Base-by-base conservation (phyloP, 2,329 filamentous ascomycete genomes). In the Lecanicillium sp. region DNA sequence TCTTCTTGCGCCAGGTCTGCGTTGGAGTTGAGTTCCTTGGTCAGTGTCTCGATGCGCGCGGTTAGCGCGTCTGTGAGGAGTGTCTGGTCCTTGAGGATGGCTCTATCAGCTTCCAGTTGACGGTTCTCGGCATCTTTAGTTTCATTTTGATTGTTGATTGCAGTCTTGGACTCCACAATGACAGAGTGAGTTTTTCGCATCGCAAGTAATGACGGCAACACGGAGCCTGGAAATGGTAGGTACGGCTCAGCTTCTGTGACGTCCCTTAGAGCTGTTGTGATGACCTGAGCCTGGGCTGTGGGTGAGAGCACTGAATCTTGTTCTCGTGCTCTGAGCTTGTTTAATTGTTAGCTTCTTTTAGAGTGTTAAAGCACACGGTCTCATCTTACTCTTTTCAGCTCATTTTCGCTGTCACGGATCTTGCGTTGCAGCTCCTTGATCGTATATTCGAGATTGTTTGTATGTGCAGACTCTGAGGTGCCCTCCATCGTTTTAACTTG, bases 191-290 rank as follows among this genome's bases (percentile, higher is more conserved):
- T 79, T 49, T 74, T 78, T 37, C 82, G 78, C 38, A 87, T 60
- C 5, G 85, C 84, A 29, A 92, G 56, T 4, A 94, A 65, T 6
- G 80, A 76, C 4, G 85, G 83, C 6, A 92, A 59, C 5, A 80
- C 68, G 15, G 85, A 90, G 35, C 72, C 75, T 9, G 75, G 64
- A 17, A 70, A 67, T 3, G 85, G 85, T 16, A 90, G 63, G 48
- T 78, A 77, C 8, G 82, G 80, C 37, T 79, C 70, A 12, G 71
- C 68, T 31, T 72, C 63, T 11, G 76, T 71, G 33, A 87, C 63
- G 13, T 72, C 69, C 37, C 77, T 71, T 50, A 88, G 86, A 3
- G 83, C 83, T 35, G 68, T 62, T 49, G 75, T 79, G 52, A 88
- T 68, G 29, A 75, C 60, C 27, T 46, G 47, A 13, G 53, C 49